Evolutionary conservation across 306 rosid genomes (phyloP).

Genomic region (Castanea crenata): DNA sequence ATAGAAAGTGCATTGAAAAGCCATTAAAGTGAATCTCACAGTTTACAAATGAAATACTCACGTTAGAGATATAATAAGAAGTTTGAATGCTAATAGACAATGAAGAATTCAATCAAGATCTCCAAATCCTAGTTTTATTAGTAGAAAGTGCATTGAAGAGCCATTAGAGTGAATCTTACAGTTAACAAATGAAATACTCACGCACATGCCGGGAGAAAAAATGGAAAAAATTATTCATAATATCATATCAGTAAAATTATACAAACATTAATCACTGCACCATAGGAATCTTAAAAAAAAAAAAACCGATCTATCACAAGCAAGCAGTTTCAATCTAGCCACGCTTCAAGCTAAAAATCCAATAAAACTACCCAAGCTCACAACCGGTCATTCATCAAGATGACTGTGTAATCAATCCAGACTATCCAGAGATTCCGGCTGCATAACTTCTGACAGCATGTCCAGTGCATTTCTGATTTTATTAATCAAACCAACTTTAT

Average conservation of each 20-base stretch:
- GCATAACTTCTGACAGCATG: too few species aligned
- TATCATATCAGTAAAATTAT: neutral
- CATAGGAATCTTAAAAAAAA: neutral
- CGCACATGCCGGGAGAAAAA: neutral
- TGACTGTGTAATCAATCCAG: neutral
- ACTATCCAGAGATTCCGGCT: neutral
- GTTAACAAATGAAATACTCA: neutral
- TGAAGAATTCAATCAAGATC: neutral
- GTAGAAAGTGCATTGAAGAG: neutral
- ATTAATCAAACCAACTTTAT: neutral
- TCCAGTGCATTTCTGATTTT: neutral
- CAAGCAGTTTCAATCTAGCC: neutral
- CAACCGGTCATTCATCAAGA: neutral
- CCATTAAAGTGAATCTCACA: neutral
- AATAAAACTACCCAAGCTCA: neutral
- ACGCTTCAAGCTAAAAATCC: neutral
- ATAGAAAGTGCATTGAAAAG: neutral
- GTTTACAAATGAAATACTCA: neutral
- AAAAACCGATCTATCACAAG: neutral
- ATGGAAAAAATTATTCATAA: neutral
- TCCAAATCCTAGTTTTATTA: neutral
- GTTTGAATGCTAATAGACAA: neutral
- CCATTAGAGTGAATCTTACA: neutral
- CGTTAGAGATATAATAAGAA: neutral
- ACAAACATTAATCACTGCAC: neutral